Base-by-base conservation (phyloP, 108 stramenopile genomes). In the Schizochytrium sp. region DNA sequence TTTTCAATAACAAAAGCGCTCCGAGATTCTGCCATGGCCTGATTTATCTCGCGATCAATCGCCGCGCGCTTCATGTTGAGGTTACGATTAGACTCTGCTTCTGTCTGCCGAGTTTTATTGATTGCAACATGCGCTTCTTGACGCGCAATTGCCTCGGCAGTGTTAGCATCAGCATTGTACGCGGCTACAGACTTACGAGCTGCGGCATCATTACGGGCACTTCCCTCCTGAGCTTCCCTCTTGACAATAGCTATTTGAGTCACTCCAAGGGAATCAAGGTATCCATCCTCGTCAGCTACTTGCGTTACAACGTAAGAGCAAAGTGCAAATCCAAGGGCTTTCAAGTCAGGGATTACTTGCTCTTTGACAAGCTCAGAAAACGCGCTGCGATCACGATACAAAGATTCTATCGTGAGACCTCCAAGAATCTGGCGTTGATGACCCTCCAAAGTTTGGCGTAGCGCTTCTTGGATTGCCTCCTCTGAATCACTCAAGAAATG, bases 151-250 rank as follows among this genome's bases (percentile, higher is more conserved):
- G 91, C 88, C 88, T 92, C 92, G n/a, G 69, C 91, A 28, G 88
- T 90, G 50, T 91, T 61, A 3, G 92, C 92, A 47, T 90, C 88
- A 59, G 90, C 90, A 58, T 91, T 88, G 72, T 88, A 91, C 87
- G 88, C 90, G 19, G 92, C 91, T 8, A 92, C 92, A 28, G 88
- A 42, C 87, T 88, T 91, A 87, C 91, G 87, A 28, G 91, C 90
- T 64, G 89, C 91, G 3, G 92, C 55, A 3, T 88, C 69, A 90
- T 92, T 88, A 72, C 58, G 64, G 89, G 87, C 88, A 1, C 88
- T 89, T 38, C 92, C 92, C 47, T 92, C 92, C 4, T 90, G 90
- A 47, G 92, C 92, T 38, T 92, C 92, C 40, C 92, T 87, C 91
- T 92, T 89, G 15, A 83, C 76, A 10, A 90, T 90, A 19, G 92